A percentile compares a stretch with the other conserved stretches of the same genome.
These are phyloP conservation scores for Penicillium atrosanguineum DNA, from an alignment of 495 filamentous ascomycete species.

Conservation along the genomic window DNA sequence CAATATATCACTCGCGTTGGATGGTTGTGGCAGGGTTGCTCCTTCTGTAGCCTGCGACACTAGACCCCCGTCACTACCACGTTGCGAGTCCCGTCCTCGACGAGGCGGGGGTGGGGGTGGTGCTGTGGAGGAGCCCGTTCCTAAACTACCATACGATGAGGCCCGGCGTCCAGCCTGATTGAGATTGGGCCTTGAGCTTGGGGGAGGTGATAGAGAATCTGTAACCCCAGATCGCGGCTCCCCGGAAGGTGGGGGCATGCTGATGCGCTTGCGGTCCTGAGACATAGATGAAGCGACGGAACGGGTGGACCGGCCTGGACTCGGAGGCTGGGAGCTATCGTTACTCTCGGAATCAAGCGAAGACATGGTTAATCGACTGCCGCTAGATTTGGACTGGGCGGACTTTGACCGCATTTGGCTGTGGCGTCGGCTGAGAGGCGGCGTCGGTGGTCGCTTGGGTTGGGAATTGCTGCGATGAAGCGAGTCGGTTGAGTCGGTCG, in stretches of 20 bases:
- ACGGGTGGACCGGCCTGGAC: conserved; percentile 25
- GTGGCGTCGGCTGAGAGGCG: conserved; percentile 47
- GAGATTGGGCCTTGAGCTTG: conserved; percentile 7
- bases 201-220: conserved; percentile 9
- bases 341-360: conserved; percentile 24
- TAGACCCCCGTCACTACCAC: conserved; percentile 38
- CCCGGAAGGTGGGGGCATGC: conserved; percentile 24
- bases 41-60: conserved; percentile 23
- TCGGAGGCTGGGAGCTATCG: conserved; percentile 32
- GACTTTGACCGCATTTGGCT: conserved; percentile 48
- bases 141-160: conserved; percentile 24
- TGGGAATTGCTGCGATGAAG: conserved; percentile 39
- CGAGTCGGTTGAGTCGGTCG: conserved; percentile 20
- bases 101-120: conserved; percentile 63
- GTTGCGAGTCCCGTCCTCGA: conserved; percentile 53
- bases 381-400: conserved; percentile 32
- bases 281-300: conserved; percentile 11
- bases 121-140: conserved; percentile 31
- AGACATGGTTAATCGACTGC: conserved; percentile 30
- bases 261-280: conserved; percentile 21
- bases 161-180: conserved; percentile 16
- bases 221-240: conserved; percentile 11
- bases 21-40: conserved; percentile 24
- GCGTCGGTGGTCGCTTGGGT: conserved; percentile 49
- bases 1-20: conserved; percentile 55